A percentile compares a stretch with the other conserved stretches of the same genome.
Evolutionary conservation across 1,139 yeast genomes (phyloP).

Genomic region (Taphrina populina): DNA sequence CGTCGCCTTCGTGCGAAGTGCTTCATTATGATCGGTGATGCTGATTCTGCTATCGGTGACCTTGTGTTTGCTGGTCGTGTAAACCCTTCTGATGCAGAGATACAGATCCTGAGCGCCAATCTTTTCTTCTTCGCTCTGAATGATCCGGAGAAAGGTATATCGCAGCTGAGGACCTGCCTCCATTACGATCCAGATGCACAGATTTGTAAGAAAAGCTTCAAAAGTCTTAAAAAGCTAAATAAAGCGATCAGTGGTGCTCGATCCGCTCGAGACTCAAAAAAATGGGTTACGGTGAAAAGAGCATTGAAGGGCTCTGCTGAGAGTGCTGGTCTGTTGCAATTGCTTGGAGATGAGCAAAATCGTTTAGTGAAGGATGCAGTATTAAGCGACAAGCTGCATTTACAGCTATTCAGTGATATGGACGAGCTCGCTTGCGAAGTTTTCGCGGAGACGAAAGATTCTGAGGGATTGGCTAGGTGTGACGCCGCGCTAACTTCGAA

Average conservation of each 20-base stretch:
- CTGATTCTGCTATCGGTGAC: constrained; percentile 45
- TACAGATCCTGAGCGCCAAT: constrained; percentile 44
- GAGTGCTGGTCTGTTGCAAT: constrained; percentile 31
- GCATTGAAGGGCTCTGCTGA: constrained; percentile 26
- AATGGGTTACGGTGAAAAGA: constrained; percentile 37
- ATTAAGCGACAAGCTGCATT: constrained; percentile 18
- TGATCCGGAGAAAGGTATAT: constrained; percentile 55
- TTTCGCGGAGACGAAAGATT: constrained; percentile 45
- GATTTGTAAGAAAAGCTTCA: constrained; percentile 54
- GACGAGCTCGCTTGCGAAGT: constrained; percentile 54
- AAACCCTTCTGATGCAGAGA: constrained; percentile 37
- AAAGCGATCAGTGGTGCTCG: constrained; percentile 41
- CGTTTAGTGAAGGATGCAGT: constrained; percentile 21
- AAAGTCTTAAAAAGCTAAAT: constrained; percentile 50
- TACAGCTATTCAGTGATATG: constrained; percentile 44
- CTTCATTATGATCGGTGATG: constrained; percentile 42
- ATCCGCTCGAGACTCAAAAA: constrained; percentile 31
- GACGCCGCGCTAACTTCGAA: constrained; percentile 44
- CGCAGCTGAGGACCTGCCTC: constrained; percentile 59
- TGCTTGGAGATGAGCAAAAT: constrained; percentile 13
- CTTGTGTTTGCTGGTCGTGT: constrained; percentile 42
- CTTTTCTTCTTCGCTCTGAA: constrained; percentile 54
- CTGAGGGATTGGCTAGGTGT: constrained; percentile 49
- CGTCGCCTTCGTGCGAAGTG: constrained; percentile 45
- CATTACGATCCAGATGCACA: constrained; percentile 66